Percentiles rank a stretch among this genome's conserved stretches.
Conservation (phyloP, 345 rosid genomes). For the Schrenkiella parvula region DNA sequence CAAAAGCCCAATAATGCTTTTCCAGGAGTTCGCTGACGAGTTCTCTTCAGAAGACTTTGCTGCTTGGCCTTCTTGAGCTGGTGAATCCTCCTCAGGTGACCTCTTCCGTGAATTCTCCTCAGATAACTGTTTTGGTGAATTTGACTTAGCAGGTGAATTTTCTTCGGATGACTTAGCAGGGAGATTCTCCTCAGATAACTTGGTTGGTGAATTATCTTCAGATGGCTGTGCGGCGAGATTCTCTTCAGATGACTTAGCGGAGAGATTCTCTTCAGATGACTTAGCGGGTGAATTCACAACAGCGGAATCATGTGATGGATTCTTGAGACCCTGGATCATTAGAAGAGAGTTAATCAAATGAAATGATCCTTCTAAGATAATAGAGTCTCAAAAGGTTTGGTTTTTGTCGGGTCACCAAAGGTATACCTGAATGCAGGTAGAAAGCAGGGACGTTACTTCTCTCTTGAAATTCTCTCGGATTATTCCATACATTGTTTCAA, state of each 20-base stretch:
- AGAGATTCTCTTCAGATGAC: constrained; percentile 30
- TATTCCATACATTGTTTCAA: constrained; percentile 88
- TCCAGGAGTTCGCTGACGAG: constrained; percentile 57
- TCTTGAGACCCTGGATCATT: constrained; percentile 53
- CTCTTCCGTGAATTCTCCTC: constrained; percentile 39
- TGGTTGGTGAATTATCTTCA: constrained; percentile 27
- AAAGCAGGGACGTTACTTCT: constrained; percentile 57
- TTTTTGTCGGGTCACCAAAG: constrained; percentile 1
- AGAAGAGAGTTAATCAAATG: constrained; percentile 1
- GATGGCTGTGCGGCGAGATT: constrained; percentile 39
- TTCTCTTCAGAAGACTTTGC: constrained; percentile 39
- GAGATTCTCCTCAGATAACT: constrained; percentile 24
- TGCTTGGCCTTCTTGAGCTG: constrained; percentile 47
- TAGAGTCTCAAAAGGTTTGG: neutral
- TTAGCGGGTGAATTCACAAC: constrained; percentile 15
- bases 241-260: constrained; percentile 39
- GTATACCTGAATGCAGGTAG: constrained; percentile 72
- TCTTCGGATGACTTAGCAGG: constrained; percentile 43
- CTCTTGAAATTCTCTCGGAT: constrained; percentile 82
- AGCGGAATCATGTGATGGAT: constrained; percentile 29
- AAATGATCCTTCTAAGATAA: neutral
- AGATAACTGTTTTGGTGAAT: neutral
- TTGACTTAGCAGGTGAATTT: constrained; percentile 27
- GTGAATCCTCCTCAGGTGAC: neutral
- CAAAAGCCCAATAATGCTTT: constrained; percentile 57